These are phyloP conservation scores for Sporothrix dimorphospora DNA, from an alignment of 2,329 filamentous ascomycete species.

Conservation along the genomic window DNA sequence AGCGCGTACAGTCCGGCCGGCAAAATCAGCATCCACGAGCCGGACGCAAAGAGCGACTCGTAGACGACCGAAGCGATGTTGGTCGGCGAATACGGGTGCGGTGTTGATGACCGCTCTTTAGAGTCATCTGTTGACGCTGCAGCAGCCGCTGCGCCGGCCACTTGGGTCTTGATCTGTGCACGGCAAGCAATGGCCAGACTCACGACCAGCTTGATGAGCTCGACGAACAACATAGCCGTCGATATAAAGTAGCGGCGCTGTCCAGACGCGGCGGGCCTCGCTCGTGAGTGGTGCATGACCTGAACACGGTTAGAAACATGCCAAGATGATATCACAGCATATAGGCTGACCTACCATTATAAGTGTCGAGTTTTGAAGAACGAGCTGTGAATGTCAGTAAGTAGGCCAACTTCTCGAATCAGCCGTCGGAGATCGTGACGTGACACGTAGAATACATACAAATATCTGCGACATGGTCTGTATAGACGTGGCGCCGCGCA, in stretches of 20 bases:
- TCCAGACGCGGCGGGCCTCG: neutral
- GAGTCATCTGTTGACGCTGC: neutral
- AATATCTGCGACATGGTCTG: conserved; percentile 14
- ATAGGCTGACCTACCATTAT: conserved; percentile 13
- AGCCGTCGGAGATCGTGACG: neutral
- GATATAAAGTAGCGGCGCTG: conserved; percentile 18
- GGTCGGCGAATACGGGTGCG: neutral
- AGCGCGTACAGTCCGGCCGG: conserved; percentile 21
- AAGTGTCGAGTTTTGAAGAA: conserved; percentile 22
- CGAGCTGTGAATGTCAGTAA: conserved; percentile 3
- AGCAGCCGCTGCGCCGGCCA: neutral
- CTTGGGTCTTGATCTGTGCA: neutral
- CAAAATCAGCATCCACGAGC: conserved; percentile 18
- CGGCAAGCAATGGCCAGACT: conserved; percentile 5
- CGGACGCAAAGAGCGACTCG: neutral
- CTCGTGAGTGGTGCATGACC: conserved; percentile 25
- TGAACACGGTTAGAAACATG: neutral
- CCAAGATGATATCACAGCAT: neutral
- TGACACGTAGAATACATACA: neutral
- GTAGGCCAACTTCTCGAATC: too few relatives aligned
- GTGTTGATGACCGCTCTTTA: neutral
- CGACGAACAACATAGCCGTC: conserved; percentile 24
- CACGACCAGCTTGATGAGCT: conserved; percentile 16
- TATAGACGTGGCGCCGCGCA: conserved; percentile 9
- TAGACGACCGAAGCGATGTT: neutral